Evolutionary conservation across 768 basidiomycete genomes (phyloP).

Genomic region (Roridomyces roridus): DNA sequence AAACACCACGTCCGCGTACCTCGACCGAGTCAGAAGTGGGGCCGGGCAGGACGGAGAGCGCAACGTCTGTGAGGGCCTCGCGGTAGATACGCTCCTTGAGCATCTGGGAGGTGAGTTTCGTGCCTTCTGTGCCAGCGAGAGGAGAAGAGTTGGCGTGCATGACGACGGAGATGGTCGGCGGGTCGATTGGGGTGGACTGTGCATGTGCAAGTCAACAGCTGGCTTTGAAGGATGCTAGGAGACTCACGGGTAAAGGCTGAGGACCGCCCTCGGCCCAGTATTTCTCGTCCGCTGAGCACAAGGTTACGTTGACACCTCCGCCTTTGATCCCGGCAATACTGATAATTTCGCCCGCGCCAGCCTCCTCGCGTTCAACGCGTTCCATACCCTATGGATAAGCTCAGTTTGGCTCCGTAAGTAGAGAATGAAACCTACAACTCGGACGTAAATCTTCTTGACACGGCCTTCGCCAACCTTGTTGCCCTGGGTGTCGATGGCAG

Average conservation of each 20-base stretch:
- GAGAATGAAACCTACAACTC: not conserved
- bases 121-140: conserved; percentile 51
- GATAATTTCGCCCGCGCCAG: conserved; percentile 56
- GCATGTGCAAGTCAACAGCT: not conserved
- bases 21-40: conserved; percentile 57
- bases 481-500: conserved; percentile 46
- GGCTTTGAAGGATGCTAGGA: not conserved
- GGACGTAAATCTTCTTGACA: conserved; percentile 48
- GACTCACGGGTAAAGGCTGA: conserved; percentile 43
- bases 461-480: conserved; percentile 57
- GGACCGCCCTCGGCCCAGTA: conserved; percentile 47
- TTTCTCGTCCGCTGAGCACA: conserved; percentile 47
- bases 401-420: conserved; percentile 30
- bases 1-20: conserved; percentile 53
- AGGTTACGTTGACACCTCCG: conserved; percentile 52
- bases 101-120: conserved; percentile 55
- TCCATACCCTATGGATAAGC: conserved; percentile 39
- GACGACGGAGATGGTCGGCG: conserved; percentile 55
- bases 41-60: conserved; percentile 53
- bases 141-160: conserved; percentile 56
- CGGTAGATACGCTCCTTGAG: conserved; percentile 55
- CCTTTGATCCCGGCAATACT: conserved; percentile 55
- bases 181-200: conserved; percentile 53
- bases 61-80: conserved; percentile 59
- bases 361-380: conserved; percentile 47